Conservation (phyloP, 139 green algal species). For the Zygnema circumcarinatum region DNA sequence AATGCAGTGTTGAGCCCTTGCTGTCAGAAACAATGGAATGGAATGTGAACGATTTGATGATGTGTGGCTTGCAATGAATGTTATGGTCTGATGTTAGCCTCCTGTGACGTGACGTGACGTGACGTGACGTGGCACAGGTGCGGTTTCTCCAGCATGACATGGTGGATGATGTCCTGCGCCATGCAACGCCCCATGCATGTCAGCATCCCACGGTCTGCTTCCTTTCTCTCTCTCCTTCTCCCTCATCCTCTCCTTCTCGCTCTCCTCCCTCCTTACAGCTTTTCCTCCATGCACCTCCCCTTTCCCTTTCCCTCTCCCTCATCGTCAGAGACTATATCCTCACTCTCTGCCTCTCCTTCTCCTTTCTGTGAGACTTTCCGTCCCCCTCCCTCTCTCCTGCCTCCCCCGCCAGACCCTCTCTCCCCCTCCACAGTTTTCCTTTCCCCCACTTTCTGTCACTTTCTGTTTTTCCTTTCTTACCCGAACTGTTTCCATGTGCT, state of each 20-base stretch:
- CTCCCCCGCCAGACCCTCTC: too few species aligned
- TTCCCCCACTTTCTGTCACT: too few species aligned
- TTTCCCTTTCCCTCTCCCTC: not conserved
- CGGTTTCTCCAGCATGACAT: not conserved
- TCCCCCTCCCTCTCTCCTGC: not conserved
- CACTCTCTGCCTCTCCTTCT: slow-evolving; percentile 2
- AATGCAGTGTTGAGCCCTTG: too few species aligned
- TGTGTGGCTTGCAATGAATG: too few species aligned
- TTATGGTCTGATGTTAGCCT: too few species aligned
- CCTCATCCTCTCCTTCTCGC: not conserved
- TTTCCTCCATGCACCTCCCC: slow-evolving; percentile 8
- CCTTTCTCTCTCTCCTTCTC: slow-evolving; percentile 4
- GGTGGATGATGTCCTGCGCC: not conserved
- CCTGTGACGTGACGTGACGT: not conserved
- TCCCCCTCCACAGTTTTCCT: too few species aligned
- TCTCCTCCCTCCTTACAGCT: not conserved
- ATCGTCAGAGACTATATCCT: not conserved
- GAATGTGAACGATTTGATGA: too few species aligned
- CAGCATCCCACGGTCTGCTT: not conserved
- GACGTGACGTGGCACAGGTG: not conserved
- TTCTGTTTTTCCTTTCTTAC: too few species aligned
- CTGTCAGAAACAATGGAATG: too few species aligned
- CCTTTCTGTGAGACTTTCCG: not conserved
- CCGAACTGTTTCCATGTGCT: too few species aligned
- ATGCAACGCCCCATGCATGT: not conserved